Conservation (phyloP, 2,329 filamentous ascomycete genomes). For the Leptographium flavum region DNA sequence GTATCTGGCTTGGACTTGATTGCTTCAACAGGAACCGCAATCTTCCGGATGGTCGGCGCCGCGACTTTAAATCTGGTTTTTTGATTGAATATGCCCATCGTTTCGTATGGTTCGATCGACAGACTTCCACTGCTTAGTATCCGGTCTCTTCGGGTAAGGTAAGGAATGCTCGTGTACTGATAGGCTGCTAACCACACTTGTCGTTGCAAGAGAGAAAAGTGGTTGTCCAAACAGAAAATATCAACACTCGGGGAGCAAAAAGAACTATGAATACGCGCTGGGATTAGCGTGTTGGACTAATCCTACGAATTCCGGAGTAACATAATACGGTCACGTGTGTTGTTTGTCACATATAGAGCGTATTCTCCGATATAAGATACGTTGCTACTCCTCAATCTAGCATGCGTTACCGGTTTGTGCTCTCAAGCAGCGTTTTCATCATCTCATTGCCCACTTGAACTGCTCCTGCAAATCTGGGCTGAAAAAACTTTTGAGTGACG, state of each 20-base stretch:
- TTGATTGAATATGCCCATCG: slow-evolving; percentile 27
- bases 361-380: too few species aligned
- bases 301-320: too few species aligned
- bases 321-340: too few species aligned
- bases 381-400: too few species aligned
- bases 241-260: too few species aligned
- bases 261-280: too few species aligned
- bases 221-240: not conserved
- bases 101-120: not conserved
- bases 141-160: not conserved
- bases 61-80: slow-evolving; percentile 37
- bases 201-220: not conserved
- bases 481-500: slow-evolving; percentile 81
- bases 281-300: too few species aligned
- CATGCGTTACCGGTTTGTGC: too few species aligned
- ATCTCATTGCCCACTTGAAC: slow-evolving; percentile 85
- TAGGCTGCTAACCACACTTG: not conserved
- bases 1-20: slow-evolving; percentile 23
- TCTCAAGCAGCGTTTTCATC: slow-evolving; percentile 89
- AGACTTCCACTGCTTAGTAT: not conserved
- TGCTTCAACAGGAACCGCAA: slow-evolving; percentile 33
- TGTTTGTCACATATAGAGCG: too few species aligned
- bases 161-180: not conserved
- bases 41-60: slow-evolving; percentile 34
- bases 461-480: slow-evolving; percentile 77